Base-by-base conservation (phyloP, 345 rosid species). In the Heritiera fomes region DNA sequence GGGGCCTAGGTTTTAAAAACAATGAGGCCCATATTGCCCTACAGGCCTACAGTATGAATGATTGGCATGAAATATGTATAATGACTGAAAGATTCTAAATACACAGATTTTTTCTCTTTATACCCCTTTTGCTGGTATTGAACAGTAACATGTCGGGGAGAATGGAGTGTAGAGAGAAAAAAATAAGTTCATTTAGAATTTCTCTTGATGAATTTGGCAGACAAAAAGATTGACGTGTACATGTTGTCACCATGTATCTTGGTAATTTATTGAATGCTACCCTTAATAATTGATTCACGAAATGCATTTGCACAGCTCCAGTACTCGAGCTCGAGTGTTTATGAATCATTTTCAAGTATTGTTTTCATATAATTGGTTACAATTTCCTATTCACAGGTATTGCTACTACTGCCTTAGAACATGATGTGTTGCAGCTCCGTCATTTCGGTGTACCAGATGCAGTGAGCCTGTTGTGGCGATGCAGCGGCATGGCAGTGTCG, bases 351-450 rank as follows among this genome's bases (percentile, higher is more conserved):
- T 40, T 50, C 67, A 18, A 56, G 18, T 71, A 5, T 47, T 5
- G 65, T 50, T 59, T 80, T 71, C 64, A 53, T 49, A 43, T 20
- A 30, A 52, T 47, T 1, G 46, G 40, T 55, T 55, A 49, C 34
- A 47, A 71, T 67, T 74, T 74, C 72, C 59, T 68, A 75, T 77
- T 86, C 86, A 75, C 90, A 96, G 99, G 92, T 94, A 94, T 85
- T 96, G 98, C 80, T 94, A 92, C 83, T 90, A 92, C 83, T 96
- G 98, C 85, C 92, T 96, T 38, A 83, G 93, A 83, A 96, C 98
- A 45, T 89, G 98, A 14, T 96, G 97, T 75, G 85, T 91, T 5
- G 90, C 97, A 38, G 76, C 93, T 75, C 79, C 94, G 78, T 91
- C 94, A 0, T 96, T 91, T 85, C 89, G 88, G 64, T 96, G 98